phyloP scores from a whole-genome alignment of 768 basidiomycete genomes.

The Pilatotrama ljubarskyi region DNA sequence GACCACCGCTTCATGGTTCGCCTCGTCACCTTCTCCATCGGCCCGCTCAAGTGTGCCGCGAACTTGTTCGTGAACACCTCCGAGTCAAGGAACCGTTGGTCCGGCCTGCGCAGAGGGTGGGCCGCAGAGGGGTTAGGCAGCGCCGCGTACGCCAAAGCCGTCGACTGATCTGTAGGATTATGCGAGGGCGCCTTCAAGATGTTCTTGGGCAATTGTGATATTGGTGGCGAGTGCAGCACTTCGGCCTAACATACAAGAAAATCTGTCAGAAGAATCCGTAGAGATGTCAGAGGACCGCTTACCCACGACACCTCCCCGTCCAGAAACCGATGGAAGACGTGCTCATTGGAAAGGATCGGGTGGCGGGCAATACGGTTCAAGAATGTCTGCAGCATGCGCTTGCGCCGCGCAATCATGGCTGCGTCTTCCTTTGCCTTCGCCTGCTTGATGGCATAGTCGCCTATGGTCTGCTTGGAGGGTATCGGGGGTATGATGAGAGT shows the following conservation, averaged over 20 bases:
- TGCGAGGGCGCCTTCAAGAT: constrained; percentile 93
- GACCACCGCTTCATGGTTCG: constrained; percentile 93
- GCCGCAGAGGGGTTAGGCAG: constrained; percentile 89
- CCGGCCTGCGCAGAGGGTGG: constrained; percentile 87
- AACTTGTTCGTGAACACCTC: constrained; percentile 97
- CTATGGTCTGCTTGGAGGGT: constrained; percentile 92
- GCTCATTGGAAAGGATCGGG: constrained; percentile 94
- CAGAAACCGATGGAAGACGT: constrained; percentile 94
- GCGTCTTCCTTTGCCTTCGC: constrained; percentile 96
- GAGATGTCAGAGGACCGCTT: constrained; percentile 25
- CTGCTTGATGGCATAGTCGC: constrained; percentile 97
- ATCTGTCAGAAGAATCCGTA: not conserved
- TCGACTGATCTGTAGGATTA: constrained; percentile 81
- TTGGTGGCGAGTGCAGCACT: constrained; percentile 88
- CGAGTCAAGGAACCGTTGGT: constrained; percentile 94
- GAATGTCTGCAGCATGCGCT: constrained; percentile 95
- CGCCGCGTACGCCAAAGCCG: constrained; percentile 73
- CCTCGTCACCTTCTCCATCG: constrained; percentile 96
- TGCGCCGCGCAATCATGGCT: constrained; percentile 85
- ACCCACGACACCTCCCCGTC: constrained; percentile 98
- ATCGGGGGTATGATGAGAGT: constrained; percentile 97
- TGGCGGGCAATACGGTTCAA: constrained; percentile 87
- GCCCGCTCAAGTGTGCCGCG: constrained; percentile 84
- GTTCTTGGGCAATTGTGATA: constrained; percentile 92
- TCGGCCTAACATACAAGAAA: constrained; percentile 61